phyloP scores from a whole-genome alignment of 1,139 yeast species.

The Pichia kudriavzevii region DNA sequence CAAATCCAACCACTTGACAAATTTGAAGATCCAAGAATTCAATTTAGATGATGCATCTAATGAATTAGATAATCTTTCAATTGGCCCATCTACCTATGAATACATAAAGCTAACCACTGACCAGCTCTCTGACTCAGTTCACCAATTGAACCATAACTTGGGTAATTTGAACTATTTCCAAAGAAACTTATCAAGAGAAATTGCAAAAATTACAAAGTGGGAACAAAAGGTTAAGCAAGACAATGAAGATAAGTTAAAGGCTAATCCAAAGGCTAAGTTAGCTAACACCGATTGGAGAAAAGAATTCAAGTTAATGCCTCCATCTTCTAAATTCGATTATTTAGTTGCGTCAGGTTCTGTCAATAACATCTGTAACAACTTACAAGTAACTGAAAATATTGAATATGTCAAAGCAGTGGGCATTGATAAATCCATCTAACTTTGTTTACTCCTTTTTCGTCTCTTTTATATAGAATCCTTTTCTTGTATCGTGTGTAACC shows the following conservation, averaged over 20 bases:
- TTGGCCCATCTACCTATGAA: slow-evolving; percentile 34
- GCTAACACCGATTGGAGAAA: slow-evolving; percentile 56
- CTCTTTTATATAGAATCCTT: too few species aligned
- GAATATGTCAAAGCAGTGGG: slow-evolving; percentile 13
- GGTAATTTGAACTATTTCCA: slow-evolving; percentile 79
- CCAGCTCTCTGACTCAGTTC: slow-evolving; percentile 65
- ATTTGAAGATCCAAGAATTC: slow-evolving; percentile 25
- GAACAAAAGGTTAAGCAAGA: slow-evolving; percentile 63
- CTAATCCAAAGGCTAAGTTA: slow-evolving; percentile 47
- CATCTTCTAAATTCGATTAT: slow-evolving; percentile 72
- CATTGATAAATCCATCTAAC: too few species aligned
- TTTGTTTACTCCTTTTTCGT: too few species aligned
- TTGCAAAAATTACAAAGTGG: slow-evolving; percentile 68
- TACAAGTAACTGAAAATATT: slow-evolving; percentile 44
- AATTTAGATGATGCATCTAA: slow-evolving; percentile 10
- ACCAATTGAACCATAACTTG: slow-evolving; percentile 73
- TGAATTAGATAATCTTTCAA: slow-evolving; percentile 27
- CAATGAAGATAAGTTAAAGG: slow-evolving; percentile 51
- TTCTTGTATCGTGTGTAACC: too few species aligned
- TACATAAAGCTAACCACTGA: slow-evolving; percentile 42
- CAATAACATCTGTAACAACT: slow-evolving; percentile 59
- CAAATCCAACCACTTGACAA: slow-evolving; percentile 50
- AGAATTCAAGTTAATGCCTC: slow-evolving; percentile 60
- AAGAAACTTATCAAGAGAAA: slow-evolving; percentile 68
- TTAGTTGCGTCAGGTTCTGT: slow-evolving; percentile 64